These are phyloP conservation scores for Botrytis aclada DNA, from an alignment of 2,329 filamentous ascomycete species.

Conservation along the genomic window DNA sequence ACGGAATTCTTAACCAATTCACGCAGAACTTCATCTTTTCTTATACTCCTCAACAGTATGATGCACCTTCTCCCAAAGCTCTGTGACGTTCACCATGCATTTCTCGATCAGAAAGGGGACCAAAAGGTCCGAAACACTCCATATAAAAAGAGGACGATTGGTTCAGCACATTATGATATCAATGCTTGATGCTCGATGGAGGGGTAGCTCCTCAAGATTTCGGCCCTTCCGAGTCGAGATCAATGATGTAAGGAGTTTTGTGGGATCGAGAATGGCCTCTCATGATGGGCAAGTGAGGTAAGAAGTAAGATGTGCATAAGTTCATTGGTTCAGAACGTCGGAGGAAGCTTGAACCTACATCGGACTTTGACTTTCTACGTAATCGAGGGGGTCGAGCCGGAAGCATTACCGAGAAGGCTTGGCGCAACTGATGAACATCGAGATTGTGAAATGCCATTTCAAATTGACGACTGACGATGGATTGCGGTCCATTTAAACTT, in stretches of 20 bases:
- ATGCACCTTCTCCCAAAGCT: neutral
- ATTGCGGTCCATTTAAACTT: neutral
- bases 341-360: neutral
- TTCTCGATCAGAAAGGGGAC: neutral
- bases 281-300: neutral
- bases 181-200: slow-evolving; percentile 1
- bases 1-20: slow-evolving; percentile 31
- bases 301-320: neutral
- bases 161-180: neutral
- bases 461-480: neutral
- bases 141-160: neutral
- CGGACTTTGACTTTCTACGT: neutral
- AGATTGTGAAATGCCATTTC: slow-evolving; percentile 7
- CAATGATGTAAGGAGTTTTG: slow-evolving; percentile 6
- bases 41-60: neutral
- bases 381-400: slow-evolving; percentile 2
- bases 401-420: neutral
- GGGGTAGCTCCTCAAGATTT: neutral
- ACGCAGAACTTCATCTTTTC: slow-evolving; percentile 30
- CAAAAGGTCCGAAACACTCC: slow-evolving; percentile 6
- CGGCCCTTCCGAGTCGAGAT: neutral
- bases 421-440: neutral
- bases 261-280: neutral
- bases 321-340: neutral
- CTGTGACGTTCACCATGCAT: neutral